phyloP scores from a whole-genome alignment of 257 asterid genomes.

The Nicotiana attenuata region DNA sequence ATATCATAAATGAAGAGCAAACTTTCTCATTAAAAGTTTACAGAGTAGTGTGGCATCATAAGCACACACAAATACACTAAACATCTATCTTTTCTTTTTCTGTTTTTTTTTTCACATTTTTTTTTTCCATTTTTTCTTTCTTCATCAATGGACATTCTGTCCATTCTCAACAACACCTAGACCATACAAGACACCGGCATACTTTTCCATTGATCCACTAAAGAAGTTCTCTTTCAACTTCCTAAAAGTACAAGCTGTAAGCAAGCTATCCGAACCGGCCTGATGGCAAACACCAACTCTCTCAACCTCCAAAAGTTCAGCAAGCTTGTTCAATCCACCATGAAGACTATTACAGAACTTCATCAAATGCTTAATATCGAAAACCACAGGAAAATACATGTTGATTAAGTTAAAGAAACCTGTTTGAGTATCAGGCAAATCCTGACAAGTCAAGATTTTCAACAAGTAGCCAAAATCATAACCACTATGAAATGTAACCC shows the following conservation, averaged over 20 bases:
- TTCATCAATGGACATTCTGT: conserved; percentile 38
- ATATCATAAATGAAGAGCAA: conserved; percentile 5
- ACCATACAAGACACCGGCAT: conserved; percentile 70
- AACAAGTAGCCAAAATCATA: conserved; percentile 73
- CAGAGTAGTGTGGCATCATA: conserved; percentile 37
- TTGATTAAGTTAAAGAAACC: conserved; percentile 52
- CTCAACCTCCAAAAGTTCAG: conserved; percentile 67
- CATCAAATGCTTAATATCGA: conserved; percentile 73
- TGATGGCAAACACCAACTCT: conserved; percentile 79
- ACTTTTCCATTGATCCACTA: conserved; percentile 60
- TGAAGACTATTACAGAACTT: conserved; percentile 64
- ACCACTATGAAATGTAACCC: conserved; percentile 81
- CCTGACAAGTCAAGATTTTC: conserved; percentile 62
- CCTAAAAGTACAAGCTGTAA: conserved; percentile 58
- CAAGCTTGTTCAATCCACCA: conserved; percentile 74
- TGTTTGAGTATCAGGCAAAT: conserved; percentile 50
- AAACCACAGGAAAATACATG: conserved; percentile 57
- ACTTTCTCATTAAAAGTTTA: conserved; percentile 26
- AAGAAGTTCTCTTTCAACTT: conserved; percentile 64
- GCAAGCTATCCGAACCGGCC: conserved; percentile 80
- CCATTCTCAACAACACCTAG: conserved; percentile 57
- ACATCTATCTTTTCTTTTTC: neutral
- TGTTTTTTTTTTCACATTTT: conserved; percentile 16
- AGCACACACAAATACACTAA: conserved; percentile 24
- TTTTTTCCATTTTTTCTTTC: neutral